A percentile compares a stretch with the other conserved stretches of the same genome.
These are phyloP conservation scores for Kernera saxatilis DNA, from an alignment of 345 rosid species.

Conservation along the genomic window DNA sequence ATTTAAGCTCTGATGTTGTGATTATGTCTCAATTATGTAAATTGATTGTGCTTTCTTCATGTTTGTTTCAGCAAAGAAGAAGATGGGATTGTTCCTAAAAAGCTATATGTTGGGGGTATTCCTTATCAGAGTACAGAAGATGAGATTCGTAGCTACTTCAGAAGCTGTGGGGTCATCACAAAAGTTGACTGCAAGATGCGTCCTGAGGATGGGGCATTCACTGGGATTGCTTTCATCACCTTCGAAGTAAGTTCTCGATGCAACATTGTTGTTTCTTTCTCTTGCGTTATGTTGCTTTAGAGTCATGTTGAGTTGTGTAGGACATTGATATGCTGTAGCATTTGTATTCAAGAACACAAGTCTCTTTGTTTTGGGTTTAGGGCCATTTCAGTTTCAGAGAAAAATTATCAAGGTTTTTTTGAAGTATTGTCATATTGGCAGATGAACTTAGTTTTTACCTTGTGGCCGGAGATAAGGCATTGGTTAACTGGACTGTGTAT, in stretches of 20 bases:
- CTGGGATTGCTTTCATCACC: conserved; percentile 76
- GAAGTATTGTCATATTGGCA: not conserved
- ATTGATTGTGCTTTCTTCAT: not conserved
- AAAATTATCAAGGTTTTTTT: not conserved
- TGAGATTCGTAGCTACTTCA: conserved; percentile 80
- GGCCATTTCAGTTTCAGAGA: not conserved
- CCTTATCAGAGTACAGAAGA: conserved; percentile 80
- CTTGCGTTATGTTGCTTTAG: not conserved
- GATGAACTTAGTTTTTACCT: too few relatives aligned
- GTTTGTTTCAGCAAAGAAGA: conserved; percentile 44
- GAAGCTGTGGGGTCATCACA: conserved; percentile 68
- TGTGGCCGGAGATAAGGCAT: not conserved
- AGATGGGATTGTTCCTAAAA: conserved; percentile 42
- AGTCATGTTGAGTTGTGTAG: not conserved
- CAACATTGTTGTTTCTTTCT: not conserved
- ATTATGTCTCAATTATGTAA: not conserved
- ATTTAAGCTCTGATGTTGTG: not conserved
- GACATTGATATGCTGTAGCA: not conserved
- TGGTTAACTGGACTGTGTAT: not conserved
- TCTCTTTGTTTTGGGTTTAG: not conserved
- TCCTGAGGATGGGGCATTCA: conserved; percentile 81
- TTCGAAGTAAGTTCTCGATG: conserved; percentile 49
- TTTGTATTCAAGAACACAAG: not conserved
- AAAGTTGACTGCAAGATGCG: conserved; percentile 81
- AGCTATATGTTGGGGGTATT: conserved; percentile 86